Evolutionary conservation across 2,329 filamentous ascomycete species (phyloP), one percentile per base, ranked within the genome.

Genomic region (Aspergillus tanneri): DNA sequence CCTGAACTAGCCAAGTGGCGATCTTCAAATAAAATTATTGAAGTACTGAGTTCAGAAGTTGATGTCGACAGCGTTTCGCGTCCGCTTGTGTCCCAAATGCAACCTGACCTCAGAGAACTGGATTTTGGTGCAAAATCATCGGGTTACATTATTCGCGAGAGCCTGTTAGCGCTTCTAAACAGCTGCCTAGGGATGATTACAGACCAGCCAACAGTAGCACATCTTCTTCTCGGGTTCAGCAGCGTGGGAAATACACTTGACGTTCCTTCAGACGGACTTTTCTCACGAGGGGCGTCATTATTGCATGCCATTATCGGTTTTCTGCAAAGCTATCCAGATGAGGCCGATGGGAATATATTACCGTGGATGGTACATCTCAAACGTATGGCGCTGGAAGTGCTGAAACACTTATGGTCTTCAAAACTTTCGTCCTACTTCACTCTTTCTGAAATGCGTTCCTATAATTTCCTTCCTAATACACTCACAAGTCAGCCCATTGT

Each of bases 211-310:
- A 95, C 87, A 2, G 85, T 99, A 57, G 93, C 92, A 0, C 95
- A 99, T 67, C 78, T 95, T 37, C 76, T 99, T 2, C 82, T 99
- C 4, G 93, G 93, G 0, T 96, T 99, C 67, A 81, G 81, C 47
- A 95, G 90, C 60, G 82, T 84, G 35, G 81, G 86, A 27, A 85
- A 84, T 53, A 79, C 80, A 8, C 75, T 97, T 2, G 83, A 83
- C 19, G 74, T 93, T 24, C 79, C 86, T 42, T 72, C 83, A 1
- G 80, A 84, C 22, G 81, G 90, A 39, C 71, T 87, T 2, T 95
- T 96, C 67, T 81, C 84, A 10, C 76, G 81, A 12, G 81, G 83
- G 11, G 80, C 79, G 16, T 92, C 93, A 0, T 74, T 99, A 11
- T 90, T 99, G 64, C 92, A 99, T 71, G 81, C 83, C 8, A 79